Evolutionary conservation across 2,329 filamentous ascomycete species (phyloP).

Genomic region (Bipolaris sorokiniana): DNA sequence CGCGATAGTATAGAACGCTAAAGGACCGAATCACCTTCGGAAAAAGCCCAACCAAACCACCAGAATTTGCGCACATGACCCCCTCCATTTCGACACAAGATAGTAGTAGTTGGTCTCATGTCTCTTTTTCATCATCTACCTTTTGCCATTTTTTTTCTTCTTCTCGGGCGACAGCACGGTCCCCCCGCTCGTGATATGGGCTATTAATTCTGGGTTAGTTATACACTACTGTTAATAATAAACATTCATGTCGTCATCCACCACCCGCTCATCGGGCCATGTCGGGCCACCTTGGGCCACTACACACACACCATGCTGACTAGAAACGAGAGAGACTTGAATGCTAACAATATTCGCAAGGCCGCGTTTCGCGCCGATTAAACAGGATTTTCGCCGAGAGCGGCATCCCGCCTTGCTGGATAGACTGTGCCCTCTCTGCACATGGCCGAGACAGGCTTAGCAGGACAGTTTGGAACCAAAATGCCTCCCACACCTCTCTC

Average conservation of each 20-base stretch:
- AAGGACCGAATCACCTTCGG: neutral
- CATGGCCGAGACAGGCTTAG: neutral
- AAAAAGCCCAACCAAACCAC: no score
- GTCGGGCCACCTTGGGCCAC: no score
- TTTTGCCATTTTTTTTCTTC: neutral
- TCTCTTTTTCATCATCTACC: neutral
- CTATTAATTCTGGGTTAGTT: no score
- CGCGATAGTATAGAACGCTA: neutral
- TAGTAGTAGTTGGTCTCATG: no score
- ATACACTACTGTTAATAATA: neutral
- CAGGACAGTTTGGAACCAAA: neutral
- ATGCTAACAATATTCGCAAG: no score
- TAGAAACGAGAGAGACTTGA: no score
- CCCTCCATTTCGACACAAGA: no score
- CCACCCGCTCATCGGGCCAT: no score
- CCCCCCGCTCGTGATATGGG: neutral
- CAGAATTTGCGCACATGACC: constrained; percentile 1
- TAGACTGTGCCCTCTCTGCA: neutral
- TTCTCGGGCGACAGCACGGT: neutral
- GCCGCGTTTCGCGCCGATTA: no score
- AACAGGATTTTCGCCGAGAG: no score
- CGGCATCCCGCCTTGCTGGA: neutral
- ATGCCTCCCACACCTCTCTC: neutral
- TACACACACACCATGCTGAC: no score
- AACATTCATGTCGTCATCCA: neutral